A percentile compares a stretch with the other conserved stretches of the same genome.
These are phyloP conservation scores for Globisporangium mamillatum DNA, from an alignment of 352 stramenopile genomes.

Conservation along the genomic window DNA sequence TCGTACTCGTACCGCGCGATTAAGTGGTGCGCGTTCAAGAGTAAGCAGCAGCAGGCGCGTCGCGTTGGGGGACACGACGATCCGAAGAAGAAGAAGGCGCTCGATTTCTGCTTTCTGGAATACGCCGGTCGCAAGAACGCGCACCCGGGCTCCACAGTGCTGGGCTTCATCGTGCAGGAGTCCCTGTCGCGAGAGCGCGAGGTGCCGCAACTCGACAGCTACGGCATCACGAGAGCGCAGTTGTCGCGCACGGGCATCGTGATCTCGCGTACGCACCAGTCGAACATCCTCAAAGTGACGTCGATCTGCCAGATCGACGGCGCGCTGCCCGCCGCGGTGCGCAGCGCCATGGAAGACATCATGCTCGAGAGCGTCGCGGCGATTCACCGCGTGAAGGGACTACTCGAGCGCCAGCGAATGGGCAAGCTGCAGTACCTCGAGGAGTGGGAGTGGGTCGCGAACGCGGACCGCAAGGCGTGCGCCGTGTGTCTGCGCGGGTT, in stretches of 20 bases:
- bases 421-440: slow-evolving; percentile 71
- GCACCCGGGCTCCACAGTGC: slow-evolving; percentile 34
- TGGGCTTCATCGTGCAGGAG: slow-evolving; percentile 82
- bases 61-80: background rate
- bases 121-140: slow-evolving; percentile 65
- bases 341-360: slow-evolving; percentile 51
- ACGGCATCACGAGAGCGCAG: slow-evolving; percentile 55
- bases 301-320: slow-evolving; percentile 73
- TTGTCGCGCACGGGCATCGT: slow-evolving; percentile 66
- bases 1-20: slow-evolving; percentile 57
- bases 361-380: slow-evolving; percentile 63
- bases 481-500: slow-evolving; percentile 76
- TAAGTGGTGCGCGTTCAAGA: slow-evolving; percentile 53
- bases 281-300: slow-evolving; percentile 68
- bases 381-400: slow-evolving; percentile 49
- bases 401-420: slow-evolving; percentile 77
- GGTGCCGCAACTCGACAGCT: slow-evolving; percentile 62
- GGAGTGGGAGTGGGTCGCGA: slow-evolving; percentile 74
- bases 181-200: slow-evolving; percentile 57
- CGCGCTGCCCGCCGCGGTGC: slow-evolving; percentile 29
- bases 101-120: slow-evolving; percentile 74
- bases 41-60: slow-evolving; percentile 5
- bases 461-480: slow-evolving; percentile 72
- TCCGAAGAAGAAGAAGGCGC: slow-evolving; percentile 16
- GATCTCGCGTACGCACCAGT: slow-evolving; percentile 72